Evolutionary conservation across 768 basidiomycete species (phyloP).

Genomic region (Hysterangium stoloniferum): DNA sequence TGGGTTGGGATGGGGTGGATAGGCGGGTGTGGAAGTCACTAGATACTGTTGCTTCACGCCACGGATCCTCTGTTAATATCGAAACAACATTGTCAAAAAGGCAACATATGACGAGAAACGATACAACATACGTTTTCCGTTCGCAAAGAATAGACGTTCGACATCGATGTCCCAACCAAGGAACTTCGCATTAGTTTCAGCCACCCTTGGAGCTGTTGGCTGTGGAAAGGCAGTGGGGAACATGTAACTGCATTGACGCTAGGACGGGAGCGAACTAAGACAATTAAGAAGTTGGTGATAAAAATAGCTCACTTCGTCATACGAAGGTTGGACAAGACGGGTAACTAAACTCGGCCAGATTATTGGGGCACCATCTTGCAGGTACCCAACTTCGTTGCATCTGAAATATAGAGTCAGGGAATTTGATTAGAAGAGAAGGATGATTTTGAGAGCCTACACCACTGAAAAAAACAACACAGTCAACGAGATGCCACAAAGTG

Average conservation of each 20-base stretch:
- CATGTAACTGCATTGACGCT: conserved; percentile 67
- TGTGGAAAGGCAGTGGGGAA: conserved; percentile 52
- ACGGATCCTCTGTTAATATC: conserved; percentile 52
- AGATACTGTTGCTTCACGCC: conserved; percentile 63
- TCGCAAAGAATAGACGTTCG: conserved; percentile 60
- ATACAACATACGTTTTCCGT: conserved; percentile 48
- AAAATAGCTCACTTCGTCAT: conserved; percentile 38
- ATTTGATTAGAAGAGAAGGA: background rate
- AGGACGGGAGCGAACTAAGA: background rate
- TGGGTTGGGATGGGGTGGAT: conserved; percentile 48
- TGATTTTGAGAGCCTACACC: too few relatives aligned
- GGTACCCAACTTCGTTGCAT: conserved; percentile 63
- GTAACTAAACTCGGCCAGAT: conserved; percentile 38
- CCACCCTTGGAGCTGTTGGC: conserved; percentile 32
- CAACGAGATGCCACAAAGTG: background rate
- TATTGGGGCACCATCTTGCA: conserved; percentile 31
- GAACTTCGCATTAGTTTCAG: conserved; percentile 41
- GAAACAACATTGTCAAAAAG: background rate
- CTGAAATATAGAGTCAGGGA: too few relatives aligned
- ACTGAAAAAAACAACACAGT: background rate
- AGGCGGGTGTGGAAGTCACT: conserved; percentile 37
- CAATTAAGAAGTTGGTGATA: background rate
- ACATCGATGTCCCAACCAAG: conserved; percentile 55
- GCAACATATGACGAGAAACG: background rate
- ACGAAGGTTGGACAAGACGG: conserved; percentile 44